Evolutionary conservation across 2,329 filamentous ascomycete genomes (phyloP).

Genomic region (Chrysosphaeria jannelii): DNA sequence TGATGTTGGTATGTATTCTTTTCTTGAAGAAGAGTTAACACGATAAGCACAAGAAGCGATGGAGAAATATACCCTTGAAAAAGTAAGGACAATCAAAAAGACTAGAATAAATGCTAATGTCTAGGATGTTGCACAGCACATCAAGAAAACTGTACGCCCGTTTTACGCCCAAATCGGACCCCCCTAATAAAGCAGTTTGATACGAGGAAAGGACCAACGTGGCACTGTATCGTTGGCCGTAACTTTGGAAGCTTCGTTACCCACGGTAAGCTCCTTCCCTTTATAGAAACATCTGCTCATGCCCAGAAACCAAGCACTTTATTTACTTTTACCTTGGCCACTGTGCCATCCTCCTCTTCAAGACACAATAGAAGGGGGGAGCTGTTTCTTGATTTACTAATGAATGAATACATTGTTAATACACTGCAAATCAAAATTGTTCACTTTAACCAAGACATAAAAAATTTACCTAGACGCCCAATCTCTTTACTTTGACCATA

Average conservation of each 20-base stretch:
- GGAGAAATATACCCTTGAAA: conserved; percentile 30
- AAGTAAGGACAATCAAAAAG: conserved; percentile 11
- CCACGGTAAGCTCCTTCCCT: conserved; percentile 65
- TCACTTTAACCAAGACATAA: not conserved
- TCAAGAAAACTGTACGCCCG: conserved; percentile 59
- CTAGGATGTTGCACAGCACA: conserved; percentile 81
- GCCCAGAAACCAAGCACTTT: conserved; percentile 87
- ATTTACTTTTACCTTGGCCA: conserved; percentile 99
- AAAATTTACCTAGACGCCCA: no score
- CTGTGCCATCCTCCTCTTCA: conserved; percentile 94
- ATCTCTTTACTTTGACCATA: no score
- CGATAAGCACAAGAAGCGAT: conserved; percentile 34
- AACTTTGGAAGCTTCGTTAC: conserved; percentile 99
- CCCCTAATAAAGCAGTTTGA: conserved; percentile 26
- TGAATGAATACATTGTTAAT: not conserved
- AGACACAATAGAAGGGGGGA: conserved; percentile 55
- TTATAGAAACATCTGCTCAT: not conserved
- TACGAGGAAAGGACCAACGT: conserved; percentile 85
- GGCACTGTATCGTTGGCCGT: conserved; percentile 95
- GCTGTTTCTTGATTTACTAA: not conserved
- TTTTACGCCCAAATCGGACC: not conserved
- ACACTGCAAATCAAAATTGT: not conserved
- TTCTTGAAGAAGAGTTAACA: not conserved
- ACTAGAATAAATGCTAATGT: not conserved
- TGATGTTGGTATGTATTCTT: conserved; percentile 53